These are phyloP conservation scores for Tolypocladium pustulatum DNA, from an alignment of 2,329 filamentous ascomycete genomes.

Conservation along the genomic window DNA sequence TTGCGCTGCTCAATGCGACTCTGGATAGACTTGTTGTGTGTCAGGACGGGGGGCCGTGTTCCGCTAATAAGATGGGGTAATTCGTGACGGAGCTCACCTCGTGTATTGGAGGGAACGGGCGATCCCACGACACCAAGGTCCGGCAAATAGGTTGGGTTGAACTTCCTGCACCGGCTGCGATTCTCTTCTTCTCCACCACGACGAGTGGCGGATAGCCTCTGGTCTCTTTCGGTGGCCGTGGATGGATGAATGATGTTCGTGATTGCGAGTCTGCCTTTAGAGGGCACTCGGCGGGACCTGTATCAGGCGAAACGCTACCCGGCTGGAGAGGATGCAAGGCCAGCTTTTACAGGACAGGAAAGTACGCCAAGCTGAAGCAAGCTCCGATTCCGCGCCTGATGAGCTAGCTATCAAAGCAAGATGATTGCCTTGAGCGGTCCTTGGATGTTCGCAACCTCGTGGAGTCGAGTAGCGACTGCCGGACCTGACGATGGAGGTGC, in stretches of 20 bases:
- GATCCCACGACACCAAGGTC: background rate
- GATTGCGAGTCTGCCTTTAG: background rate
- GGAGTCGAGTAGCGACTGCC: background rate
- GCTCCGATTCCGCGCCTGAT: conserved; percentile 6
- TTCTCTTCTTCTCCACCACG: background rate
- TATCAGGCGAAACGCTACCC: background rate
- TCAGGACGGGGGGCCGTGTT: background rate
- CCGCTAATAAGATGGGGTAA: background rate
- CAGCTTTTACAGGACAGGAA: background rate
- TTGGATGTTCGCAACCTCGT: background rate
- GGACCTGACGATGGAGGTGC: background rate
- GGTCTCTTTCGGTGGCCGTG: background rate
- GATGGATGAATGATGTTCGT: background rate
- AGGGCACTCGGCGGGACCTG: background rate
- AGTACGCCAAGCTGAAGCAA: background rate
- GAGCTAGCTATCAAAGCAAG: conserved; percentile 5
- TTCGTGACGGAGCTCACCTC: background rate
- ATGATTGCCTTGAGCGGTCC: background rate
- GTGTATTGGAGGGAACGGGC: background rate
- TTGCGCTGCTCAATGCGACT: background rate
- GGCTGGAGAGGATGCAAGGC: background rate
- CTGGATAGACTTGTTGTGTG: no score
- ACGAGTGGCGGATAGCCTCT: background rate
- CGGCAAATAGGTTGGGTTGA: background rate
- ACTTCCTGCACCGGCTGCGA: background rate